phyloP scores from a whole-genome alignment of 164 flowering plant genomes.

The Liquidambar formosana region DNA sequence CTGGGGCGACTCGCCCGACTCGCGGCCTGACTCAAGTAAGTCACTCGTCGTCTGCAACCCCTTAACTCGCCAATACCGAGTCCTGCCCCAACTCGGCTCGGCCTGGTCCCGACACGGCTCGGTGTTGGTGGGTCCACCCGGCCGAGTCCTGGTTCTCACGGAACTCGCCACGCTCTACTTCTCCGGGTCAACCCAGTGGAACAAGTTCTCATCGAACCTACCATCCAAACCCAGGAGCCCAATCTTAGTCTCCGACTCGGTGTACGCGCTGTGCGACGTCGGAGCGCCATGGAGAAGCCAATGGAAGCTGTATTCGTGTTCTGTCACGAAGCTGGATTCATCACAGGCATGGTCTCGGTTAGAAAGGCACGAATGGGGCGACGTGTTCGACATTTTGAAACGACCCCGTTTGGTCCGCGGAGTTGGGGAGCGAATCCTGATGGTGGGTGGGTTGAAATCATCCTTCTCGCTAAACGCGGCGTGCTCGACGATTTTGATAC shows the following conservation, averaged over 20 bases:
- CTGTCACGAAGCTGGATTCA: constrained; percentile 19
- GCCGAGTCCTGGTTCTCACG: constrained; percentile 66
- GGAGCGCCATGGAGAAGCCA: constrained; percentile 92
- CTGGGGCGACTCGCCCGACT: constrained; percentile 59
- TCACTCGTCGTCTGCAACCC: constrained; percentile 80
- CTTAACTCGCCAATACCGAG: constrained; percentile 48
- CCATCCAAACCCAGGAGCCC: constrained; percentile 92
- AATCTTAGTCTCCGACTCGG: constrained; percentile 42
- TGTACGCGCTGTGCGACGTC: constrained; percentile 73
- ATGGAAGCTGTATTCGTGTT: constrained; percentile 73
- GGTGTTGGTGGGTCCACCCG: constrained; percentile 51
- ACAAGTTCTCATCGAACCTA: constrained; percentile 72
- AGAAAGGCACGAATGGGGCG: constrained; percentile 86
- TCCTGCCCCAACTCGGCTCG: constrained; percentile 82
- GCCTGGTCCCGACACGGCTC: constrained; percentile 98
- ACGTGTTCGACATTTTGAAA: constrained; percentile 81
- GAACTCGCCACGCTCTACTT: constrained; percentile 75
- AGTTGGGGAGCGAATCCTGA: constrained; percentile 42
- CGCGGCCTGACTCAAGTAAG: constrained; percentile 29
- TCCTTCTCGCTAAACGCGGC: constrained; percentile 65
- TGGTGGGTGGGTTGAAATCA: constrained; percentile 87
- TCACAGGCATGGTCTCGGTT: constrained; percentile 55
- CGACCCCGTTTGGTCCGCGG: constrained; percentile 76
- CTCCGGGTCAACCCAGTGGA: constrained; percentile 49
- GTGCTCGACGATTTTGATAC: constrained; percentile 75